These are phyloP conservation scores for Lentinula detonsa DNA, from an alignment of 768 basidiomycete species.

Conservation along the genomic window DNA sequence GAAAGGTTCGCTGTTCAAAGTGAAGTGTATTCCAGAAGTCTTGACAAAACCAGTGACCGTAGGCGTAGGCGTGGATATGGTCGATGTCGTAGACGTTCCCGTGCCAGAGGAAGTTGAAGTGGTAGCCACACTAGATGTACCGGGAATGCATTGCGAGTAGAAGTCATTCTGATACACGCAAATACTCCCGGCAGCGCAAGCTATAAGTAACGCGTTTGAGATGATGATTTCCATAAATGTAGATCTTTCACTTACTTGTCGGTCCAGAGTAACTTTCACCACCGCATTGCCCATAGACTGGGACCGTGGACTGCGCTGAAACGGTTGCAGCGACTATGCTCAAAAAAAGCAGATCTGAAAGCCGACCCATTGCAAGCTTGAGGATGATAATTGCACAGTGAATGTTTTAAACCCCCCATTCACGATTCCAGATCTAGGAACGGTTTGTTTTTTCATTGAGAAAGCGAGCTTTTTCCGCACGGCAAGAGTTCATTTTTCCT, in stretches of 20 bases:
- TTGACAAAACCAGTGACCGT: slow-evolving; percentile 23
- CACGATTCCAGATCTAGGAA: background rate
- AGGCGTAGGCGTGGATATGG: slow-evolving; percentile 8
- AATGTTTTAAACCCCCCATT: background rate
- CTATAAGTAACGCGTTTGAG: slow-evolving; percentile 9
- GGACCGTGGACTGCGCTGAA: background rate
- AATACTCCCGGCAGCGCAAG: slow-evolving; percentile 24
- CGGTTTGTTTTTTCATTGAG: background rate
- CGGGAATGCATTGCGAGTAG: slow-evolving; percentile 28
- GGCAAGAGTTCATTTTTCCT: background rate
- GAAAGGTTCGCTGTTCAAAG: slow-evolving; percentile 28
- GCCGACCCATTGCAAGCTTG: background rate
- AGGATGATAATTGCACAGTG: background rate
- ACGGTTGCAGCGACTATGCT: background rate
- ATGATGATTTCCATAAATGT: background rate
- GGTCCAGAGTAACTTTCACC: background rate
- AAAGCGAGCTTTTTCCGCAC: background rate
- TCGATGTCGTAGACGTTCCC: slow-evolving; percentile 7
- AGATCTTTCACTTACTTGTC: background rate
- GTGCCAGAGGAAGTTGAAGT: slow-evolving; percentile 10
- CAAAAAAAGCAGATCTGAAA: background rate
- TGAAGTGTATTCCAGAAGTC: slow-evolving; percentile 33
- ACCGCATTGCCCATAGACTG: slow-evolving; percentile 1
- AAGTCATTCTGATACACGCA: slow-evolving; percentile 24
- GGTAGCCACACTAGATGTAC: background rate